phyloP scores from a whole-genome alignment of 2,329 filamentous ascomycete species.

The Colletotrichum australisinense region DNA sequence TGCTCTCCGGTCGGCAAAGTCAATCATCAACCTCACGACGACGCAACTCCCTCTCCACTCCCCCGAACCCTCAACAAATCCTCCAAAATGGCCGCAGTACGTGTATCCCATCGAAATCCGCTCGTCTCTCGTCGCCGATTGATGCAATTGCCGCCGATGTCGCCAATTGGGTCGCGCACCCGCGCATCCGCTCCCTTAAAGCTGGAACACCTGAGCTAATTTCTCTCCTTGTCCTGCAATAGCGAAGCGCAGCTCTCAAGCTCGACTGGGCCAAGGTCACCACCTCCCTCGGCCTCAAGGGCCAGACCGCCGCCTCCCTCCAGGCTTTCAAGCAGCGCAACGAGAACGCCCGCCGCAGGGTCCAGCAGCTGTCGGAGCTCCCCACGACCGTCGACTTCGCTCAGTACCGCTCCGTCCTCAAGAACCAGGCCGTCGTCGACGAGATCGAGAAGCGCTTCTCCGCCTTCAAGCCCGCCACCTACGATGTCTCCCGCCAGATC shows the following conservation, averaged over 20 bases:
- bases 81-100: constrained; percentile 77
- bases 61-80: constrained; percentile 57
- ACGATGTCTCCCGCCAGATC: constrained; percentile 93
- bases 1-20: constrained; percentile 56
- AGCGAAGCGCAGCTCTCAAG: constrained; percentile 99
- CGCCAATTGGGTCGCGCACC: constrained; percentile 30
- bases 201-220: constrained; percentile 63
- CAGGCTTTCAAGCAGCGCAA: constrained; percentile 99
- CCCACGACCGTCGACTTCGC: constrained; percentile 91
- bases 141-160: constrained; percentile 21
- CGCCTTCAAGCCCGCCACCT: constrained; percentile 90
- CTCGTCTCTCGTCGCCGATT: constrained; percentile 38
- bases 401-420: constrained; percentile 90
- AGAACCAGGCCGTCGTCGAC: constrained; percentile 95
- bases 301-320: constrained; percentile 91
- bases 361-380: constrained; percentile 85
- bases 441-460: constrained; percentile 98
- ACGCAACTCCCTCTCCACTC: constrained; percentile 61
- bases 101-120: constrained; percentile 46
- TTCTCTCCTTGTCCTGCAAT: constrained; percentile 52
- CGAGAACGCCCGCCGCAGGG: constrained; percentile 96
- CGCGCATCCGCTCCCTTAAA: constrained; percentile 8
- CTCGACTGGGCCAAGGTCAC: constrained; percentile 98
- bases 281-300: constrained; percentile 93
- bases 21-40: constrained; percentile 59